Evolutionary conservation across 768 basidiomycete genomes (phyloP), one percentile per base, ranked within the genome.

Genomic region (Pleurotus salmoneostramineus): DNA sequence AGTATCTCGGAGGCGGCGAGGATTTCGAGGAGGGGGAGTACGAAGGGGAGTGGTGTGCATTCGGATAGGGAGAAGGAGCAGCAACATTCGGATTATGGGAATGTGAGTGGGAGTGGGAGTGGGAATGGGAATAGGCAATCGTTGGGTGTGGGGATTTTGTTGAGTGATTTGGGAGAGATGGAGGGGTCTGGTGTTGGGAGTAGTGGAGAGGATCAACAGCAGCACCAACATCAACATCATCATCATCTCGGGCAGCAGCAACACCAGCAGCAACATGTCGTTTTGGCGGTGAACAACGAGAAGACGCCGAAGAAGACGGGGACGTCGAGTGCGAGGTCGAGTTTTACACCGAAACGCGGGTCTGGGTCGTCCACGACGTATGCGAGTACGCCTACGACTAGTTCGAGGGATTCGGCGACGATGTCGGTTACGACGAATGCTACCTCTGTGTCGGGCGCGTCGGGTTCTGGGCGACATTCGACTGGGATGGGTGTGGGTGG

Each of bases 341-440:
- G 88, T 66, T 88, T 90, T 69, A 87, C 85, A n/a, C 82, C 88
- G 35, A 94, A 95, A 71, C 87, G 93, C 57, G 88, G 89, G 58
- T 95, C 93, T 21, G 87, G 91, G 7, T 95, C 93, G 5, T 96
- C 93, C 3, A 89, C 93, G 17, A 94, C 83, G 42, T 88, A 93
- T 72, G 82, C 89, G 14, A 86, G 86, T 69, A 93, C 86, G 21
- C 88, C 84, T 40, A 83, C 80, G 12, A 82, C 82, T n/a, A 90
- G 88, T 65, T 95, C 93, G 54, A 82, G 91, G 59, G 93, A 96
- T 73, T 95, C 93, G 4, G 88, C 88, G 15, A 89, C 88, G 1
- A 81, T 91, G 72, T 92, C 91, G 44, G 81, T 83, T 8, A 82
- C 84, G 21, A 91, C 93, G 5, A 91, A 87, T 65, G 78, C 81